Percentiles rank a stretch among this genome's conserved stretches.
phyloP scores from a whole-genome alignment of 2,329 filamentous ascomycete genomes.

The Monosporascus sp. region DNA sequence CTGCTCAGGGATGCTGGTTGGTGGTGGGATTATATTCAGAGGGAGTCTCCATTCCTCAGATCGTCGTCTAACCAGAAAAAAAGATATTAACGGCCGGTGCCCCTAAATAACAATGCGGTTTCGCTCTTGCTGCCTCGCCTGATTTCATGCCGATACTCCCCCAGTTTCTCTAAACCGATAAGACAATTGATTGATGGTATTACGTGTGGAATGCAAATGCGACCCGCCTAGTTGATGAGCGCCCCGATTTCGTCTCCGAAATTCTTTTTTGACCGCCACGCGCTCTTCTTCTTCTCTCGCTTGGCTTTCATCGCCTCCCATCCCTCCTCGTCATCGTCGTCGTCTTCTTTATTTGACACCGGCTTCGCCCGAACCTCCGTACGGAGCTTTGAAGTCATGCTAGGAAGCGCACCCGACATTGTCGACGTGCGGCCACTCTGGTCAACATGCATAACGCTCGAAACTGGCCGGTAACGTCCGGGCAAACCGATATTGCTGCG shows the following conservation, averaged over 20 bases:
- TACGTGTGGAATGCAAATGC: neutral
- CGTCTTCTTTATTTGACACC: slow-evolving; percentile 37
- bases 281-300: slow-evolving; percentile 60
- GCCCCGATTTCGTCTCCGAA: slow-evolving; percentile 42
- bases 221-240: slow-evolving; percentile 33
- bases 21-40: too few species aligned
- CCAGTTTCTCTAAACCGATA: neutral
- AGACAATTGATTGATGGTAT: neutral
- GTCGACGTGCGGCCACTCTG: slow-evolving; percentile 32
- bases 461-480: slow-evolving; percentile 85
- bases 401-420: slow-evolving; percentile 37
- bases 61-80: neutral
- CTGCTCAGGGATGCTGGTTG: too few species aligned
- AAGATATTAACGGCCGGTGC: neutral
- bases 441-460: slow-evolving; percentile 46
- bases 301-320: slow-evolving; percentile 68
- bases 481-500: slow-evolving; percentile 90
- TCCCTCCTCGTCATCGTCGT: slow-evolving; percentile 62
- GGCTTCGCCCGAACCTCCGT: slow-evolving; percentile 34
- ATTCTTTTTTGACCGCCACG: slow-evolving; percentile 59
- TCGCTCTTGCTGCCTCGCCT: neutral
- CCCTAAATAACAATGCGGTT: neutral
- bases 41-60: neutral
- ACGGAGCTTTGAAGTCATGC: slow-evolving; percentile 33
- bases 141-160: neutral